Evolutionary conservation across 345 rosid genomes (phyloP), one percentile per base, ranked within the genome.

Genomic region (Barbarea vulgaris): DNA sequence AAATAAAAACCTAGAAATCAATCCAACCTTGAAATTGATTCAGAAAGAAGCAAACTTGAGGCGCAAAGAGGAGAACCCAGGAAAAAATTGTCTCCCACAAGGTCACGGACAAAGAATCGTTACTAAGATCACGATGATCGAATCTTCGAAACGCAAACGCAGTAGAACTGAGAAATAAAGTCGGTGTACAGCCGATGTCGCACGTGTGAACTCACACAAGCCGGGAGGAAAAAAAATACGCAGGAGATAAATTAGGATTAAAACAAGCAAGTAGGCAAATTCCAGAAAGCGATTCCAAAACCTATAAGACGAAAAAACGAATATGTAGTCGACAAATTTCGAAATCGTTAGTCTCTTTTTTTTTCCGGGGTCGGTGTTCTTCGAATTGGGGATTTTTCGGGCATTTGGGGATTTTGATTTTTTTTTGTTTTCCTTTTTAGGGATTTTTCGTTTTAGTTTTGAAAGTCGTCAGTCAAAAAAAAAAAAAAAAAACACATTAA

Each of bases 181-280:
- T 53, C 70, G 65, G 55, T 67, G 61, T 74, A 48, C 63, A 64
- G 67, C 72, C 39, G 67, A 57, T 63, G 44, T 73, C 82, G 72
- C 82, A 79, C 82, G 82, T 79, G 82, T 52, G 75, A 79, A 69
- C 66, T 73, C 67, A 74, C 79, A 69, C 72, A 65, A 63, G 34
- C 37, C 13, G 7, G 46, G 22, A 47, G 28, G 19, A 17, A 19
- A 36, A 33, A 52, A 11, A 17, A 61, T 9, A 62, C 36, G 18
- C 51, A 11, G 24, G 22, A 52, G 15, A 47, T 8, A 55, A 64
- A 22, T 47, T 25, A 63, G 52, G 59, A 62, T 46, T 69, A 34
- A 39, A 39, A 51, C 3, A 53, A 68, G 61, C 13, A 51, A 51
- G 19, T 31, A 18, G 21, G 31, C 17, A 60, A 74, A 47, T 22